phyloP scores from a whole-genome alignment of 805 yeast species.

The Metschnikowia hibisci region DNA sequence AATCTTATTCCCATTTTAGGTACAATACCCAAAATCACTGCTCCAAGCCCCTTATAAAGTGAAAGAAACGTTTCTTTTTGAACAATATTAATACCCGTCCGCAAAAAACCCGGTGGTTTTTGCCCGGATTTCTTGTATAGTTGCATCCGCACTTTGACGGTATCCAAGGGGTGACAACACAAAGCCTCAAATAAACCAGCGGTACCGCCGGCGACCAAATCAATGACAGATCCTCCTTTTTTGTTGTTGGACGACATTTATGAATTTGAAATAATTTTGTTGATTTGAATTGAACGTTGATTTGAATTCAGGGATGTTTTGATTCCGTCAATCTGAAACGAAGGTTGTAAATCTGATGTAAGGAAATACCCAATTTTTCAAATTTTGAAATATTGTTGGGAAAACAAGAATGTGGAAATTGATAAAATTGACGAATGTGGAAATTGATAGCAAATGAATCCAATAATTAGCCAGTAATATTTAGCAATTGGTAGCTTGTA shows the following conservation, averaged over 20 bases:
- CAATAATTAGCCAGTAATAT: too few relatives aligned
- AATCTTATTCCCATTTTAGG: conserved; percentile 98
- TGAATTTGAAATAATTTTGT: not conserved
- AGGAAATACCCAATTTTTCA: too few relatives aligned
- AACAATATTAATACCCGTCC: conserved; percentile 76
- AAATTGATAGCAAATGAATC: conserved; percentile 1
- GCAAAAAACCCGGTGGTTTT: conserved; percentile 81
- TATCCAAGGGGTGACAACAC: conserved; percentile 96
- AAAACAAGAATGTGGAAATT: too few relatives aligned
- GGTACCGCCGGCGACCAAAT: conserved; percentile 88
- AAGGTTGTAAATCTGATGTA: too few relatives aligned
- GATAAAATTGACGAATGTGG: not conserved
- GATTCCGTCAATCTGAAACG: too few relatives aligned
- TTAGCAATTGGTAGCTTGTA: too few relatives aligned
- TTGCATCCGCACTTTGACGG: conserved; percentile 97
- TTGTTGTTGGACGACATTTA: conserved; percentile 18
- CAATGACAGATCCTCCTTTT: conserved; percentile 48
- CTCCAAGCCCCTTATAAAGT: conserved; percentile 92
- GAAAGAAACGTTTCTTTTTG: conserved; percentile 80
- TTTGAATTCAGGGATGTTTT: too few relatives aligned
- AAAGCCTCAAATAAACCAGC: conserved; percentile 98
- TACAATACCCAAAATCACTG: conserved; percentile 94
- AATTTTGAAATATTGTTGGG: too few relatives aligned
- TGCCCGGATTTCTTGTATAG: conserved; percentile 67
- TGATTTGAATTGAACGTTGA: too few relatives aligned